Conservation (phyloP, 163 green algal species). For the Volvox carteri region DNA sequence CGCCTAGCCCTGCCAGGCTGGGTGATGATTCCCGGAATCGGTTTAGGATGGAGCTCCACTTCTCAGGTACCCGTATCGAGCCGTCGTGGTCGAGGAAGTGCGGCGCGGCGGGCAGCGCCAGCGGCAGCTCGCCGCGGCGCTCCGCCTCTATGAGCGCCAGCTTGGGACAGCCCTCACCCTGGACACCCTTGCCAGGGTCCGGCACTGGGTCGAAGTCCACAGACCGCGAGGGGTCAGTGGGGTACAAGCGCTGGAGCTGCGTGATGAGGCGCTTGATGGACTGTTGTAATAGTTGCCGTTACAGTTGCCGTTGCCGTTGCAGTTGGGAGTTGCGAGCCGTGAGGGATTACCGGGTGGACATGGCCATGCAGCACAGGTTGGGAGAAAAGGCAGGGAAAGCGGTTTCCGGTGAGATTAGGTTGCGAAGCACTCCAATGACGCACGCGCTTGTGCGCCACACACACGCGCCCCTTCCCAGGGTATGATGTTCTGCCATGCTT, state of each 20-base stretch:
- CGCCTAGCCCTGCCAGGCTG: neutral
- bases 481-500: too few relatives aligned
- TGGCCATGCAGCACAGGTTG: too few relatives aligned
- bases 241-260: slow-evolving; percentile 90
- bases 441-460: too few relatives aligned
- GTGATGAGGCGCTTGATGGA: slow-evolving; percentile 94
- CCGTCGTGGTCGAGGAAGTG: slow-evolving; percentile 81
- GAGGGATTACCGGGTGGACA: too few relatives aligned
- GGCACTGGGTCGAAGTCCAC: slow-evolving; percentile 89
- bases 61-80: slow-evolving; percentile 78
- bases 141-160: slow-evolving; percentile 86
- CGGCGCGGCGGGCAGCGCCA: slow-evolving; percentile 79
- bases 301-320: too few relatives aligned
- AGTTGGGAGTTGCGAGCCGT: too few relatives aligned
- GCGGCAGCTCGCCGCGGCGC: slow-evolving; percentile 70
- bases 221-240: slow-evolving; percentile 89
- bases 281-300: slow-evolving; percentile 65
- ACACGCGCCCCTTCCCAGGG: too few relatives aligned
- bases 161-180: slow-evolving; percentile 80
- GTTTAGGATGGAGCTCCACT: slow-evolving; percentile 77
- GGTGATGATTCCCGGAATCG: slow-evolving; percentile 25
- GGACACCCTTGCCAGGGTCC: slow-evolving; percentile 73
- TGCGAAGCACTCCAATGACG: too few relatives aligned
- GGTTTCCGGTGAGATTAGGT: too few relatives aligned
- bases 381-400: too few relatives aligned